Base-by-base conservation (phyloP, 306 rosid genomes). In the Quercus engelmannii region DNA sequence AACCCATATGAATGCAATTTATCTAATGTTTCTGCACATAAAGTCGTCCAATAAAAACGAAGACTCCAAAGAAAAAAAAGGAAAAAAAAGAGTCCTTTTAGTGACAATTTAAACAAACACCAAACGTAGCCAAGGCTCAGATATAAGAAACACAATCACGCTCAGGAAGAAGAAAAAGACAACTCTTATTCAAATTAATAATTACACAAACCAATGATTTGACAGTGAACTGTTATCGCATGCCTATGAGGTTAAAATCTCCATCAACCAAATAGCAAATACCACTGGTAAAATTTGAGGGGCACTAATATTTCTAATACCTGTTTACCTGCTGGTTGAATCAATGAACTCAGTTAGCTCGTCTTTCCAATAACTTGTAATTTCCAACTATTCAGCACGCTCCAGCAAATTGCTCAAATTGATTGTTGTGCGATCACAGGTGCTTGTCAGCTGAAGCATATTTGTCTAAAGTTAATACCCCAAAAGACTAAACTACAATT, bases 401-500 rank as follows among this genome's bases (percentile, higher is more conserved):
- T 10, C 52, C 7, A 33, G 73, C 15, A 63, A 59, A 23, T 65
- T 26, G 49, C 18, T 23, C 15, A 63, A 59, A 23, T 65, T 26
- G 49, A 20, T 31, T 78, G 71, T 64, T 17, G 68, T 81, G 77
- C 30, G 55, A 13, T 25, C 52, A 65, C 11, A n/a, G 71, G 55
- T 19, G 59, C 73, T 71, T 30, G 43, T 43, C 19, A 12, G 30
- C 73, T 18, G 26, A 74, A 69, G 63, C 46, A 38, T 73, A 58
- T 54, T 10, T 10, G 23, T 25, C 21, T 26, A 61, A 76, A 49
- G 55, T 76, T 78, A 35, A 26, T 71, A 56, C 67, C 49, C 23
- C 52, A 35, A 55, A 6, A 55, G 26, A 38, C 46, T 19, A 6
- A 74, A 55, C 82, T 80, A 80, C 26, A 86, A 43, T 49, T 89